Evolutionary conservation across 2,329 filamentous ascomycete genomes (phyloP).

Genomic region (Tolypocladium tropicale): DNA sequence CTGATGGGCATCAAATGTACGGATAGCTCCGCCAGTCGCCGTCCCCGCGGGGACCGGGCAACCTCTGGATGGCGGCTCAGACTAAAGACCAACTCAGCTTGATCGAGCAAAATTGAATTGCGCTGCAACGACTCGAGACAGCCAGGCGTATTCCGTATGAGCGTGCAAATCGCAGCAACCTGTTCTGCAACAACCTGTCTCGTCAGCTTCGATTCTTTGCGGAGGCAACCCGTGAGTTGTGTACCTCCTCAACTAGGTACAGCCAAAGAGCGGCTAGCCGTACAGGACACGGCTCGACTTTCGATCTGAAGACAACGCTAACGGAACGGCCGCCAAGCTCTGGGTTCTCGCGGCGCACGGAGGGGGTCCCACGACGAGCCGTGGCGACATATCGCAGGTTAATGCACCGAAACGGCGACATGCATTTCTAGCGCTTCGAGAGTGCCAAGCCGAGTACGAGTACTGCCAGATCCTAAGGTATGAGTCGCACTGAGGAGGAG

Average conservation of each 20-base stretch:
- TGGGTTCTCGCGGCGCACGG: no score
- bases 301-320: background rate
- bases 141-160: background rate
- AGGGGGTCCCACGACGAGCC: background rate
- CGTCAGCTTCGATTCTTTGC: background rate
- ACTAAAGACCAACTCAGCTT: background rate
- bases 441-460: background rate
- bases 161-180: background rate
- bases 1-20: background rate
- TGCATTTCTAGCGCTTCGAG: background rate
- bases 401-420: background rate
- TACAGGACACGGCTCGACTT: no score
- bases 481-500: background rate
- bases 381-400: background rate
- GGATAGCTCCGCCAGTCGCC: background rate
- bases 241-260: no score
- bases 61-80: no score
- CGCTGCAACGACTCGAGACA: background rate
- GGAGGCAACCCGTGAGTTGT: no score
- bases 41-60: background rate
- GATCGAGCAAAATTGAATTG: background rate
- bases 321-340: background rate
- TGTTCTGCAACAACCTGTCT: background rate
- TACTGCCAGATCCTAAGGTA: no score
- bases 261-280: no score